phyloP scores from a whole-genome alignment of 495 filamentous ascomycete genomes.

The Aspergillus taichungensis region DNA sequence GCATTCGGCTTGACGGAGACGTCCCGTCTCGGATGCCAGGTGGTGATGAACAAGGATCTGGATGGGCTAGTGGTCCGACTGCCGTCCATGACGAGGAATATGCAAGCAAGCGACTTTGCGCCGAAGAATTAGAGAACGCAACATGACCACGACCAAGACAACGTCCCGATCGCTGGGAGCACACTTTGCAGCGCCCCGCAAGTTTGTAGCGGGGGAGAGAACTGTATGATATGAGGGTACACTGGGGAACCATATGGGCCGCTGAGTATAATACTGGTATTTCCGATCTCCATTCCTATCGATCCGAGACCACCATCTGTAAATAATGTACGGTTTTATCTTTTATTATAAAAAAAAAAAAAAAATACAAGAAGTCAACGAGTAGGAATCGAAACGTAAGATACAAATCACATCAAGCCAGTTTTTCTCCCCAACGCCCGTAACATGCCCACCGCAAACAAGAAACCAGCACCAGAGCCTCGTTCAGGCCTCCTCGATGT shows the following conservation, averaged over 20 bases:
- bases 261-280: conserved; percentile 10
- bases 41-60: conserved; percentile 80
- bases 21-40: conserved; percentile 90
- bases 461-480: conserved; percentile 5
- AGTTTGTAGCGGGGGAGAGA: not conserved
- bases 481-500: conserved; percentile 40
- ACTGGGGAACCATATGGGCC: not conserved
- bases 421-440: conserved; percentile 24
- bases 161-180: conserved; percentile 2
- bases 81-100: conserved; percentile 88
- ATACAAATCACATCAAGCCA: conserved; percentile 10
- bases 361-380: conserved; percentile 9
- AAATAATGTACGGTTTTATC: conserved; percentile 10
- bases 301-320: conserved; percentile 4
- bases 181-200: conserved; percentile 1
- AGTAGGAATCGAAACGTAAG: conserved; percentile 5
- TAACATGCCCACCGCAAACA: conserved; percentile 28
- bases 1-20: conserved; percentile 96
- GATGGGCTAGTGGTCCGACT: conserved; percentile 78
- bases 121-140: conserved; percentile 21
- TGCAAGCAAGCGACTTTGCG: conserved; percentile 88
- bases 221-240: not conserved
- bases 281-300: conserved; percentile 16
- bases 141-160: not conserved
- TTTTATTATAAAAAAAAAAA: conserved; percentile 14